Conservation (phyloP, 2,329 filamentous ascomycete genomes). For the Orbilia oligospora region DNA sequence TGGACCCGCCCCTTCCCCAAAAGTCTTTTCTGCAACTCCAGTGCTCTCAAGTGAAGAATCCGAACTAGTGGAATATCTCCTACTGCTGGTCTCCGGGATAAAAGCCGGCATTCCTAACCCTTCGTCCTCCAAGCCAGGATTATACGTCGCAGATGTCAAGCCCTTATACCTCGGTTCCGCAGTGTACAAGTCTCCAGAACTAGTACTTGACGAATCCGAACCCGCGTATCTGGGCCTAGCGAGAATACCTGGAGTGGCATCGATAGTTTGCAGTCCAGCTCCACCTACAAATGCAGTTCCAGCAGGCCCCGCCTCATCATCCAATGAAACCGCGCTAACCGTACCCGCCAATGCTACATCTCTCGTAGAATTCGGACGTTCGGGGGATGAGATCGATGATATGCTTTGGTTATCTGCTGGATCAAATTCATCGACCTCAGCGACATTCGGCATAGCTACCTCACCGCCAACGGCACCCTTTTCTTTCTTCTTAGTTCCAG, state of each 20-base stretch:
- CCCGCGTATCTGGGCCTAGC: slow-evolving; percentile 22
- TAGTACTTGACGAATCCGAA: slow-evolving; percentile 44
- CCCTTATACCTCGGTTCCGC: slow-evolving; percentile 44
- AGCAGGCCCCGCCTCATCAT: slow-evolving; percentile 24
- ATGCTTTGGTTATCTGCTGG: slow-evolving; percentile 25
- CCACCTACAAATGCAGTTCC: slow-evolving; percentile 9
- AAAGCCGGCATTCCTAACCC: slow-evolving; percentile 52
- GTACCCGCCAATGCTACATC: slow-evolving; percentile 46
- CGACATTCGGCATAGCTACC: neutral
- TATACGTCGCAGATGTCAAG: slow-evolving; percentile 55
- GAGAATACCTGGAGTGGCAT: slow-evolving; percentile 2
- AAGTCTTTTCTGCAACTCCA: slow-evolving; percentile 33
- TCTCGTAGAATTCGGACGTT: slow-evolving; percentile 30
- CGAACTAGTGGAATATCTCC: slow-evolving; percentile 33
- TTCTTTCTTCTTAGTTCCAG: slow-evolving; percentile 30
- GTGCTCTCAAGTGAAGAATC: slow-evolving; percentile 13
- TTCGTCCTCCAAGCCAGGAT: slow-evolving; percentile 36
- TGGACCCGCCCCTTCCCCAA: slow-evolving; percentile 24
- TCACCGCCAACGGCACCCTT: neutral
- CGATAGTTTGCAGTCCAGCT: neutral
- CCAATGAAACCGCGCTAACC: slow-evolving; percentile 20
- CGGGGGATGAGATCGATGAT: slow-evolving; percentile 46
- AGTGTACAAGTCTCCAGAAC: slow-evolving; percentile 46
- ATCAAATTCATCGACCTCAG: slow-evolving; percentile 26
- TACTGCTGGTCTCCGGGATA: slow-evolving; percentile 5